Conservation (phyloP, 208 protist genomes). For the Leptomonas pyrrhocoris region DNA sequence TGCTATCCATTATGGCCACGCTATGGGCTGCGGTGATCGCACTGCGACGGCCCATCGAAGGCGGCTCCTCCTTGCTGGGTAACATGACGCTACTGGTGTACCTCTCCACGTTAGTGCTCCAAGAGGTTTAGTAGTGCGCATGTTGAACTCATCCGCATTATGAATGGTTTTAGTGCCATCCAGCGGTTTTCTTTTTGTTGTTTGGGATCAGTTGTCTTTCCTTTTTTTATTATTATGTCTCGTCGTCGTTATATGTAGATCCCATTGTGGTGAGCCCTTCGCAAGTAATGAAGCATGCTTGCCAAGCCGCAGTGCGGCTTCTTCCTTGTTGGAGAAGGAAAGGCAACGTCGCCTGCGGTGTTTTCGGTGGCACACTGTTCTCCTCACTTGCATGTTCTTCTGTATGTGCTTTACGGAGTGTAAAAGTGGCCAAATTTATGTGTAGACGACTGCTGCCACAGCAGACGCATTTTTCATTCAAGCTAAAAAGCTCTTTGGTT, state of each 20-base stretch:
- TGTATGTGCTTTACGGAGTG: background rate
- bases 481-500: too few relatives aligned
- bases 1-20: constrained; percentile 25
- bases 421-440: too few relatives aligned
- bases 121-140: constrained; percentile 14
- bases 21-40: constrained; percentile 53
- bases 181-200: too few relatives aligned
- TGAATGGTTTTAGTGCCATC: background rate
- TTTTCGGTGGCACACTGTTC: too few relatives aligned
- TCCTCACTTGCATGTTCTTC: background rate
- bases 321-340: too few relatives aligned
- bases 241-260: background rate
- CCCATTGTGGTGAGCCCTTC: background rate
- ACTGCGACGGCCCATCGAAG: constrained; percentile 66
- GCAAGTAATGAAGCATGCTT: too few relatives aligned
- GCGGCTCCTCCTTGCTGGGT: constrained; percentile 41
- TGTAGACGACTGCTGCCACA: too few relatives aligned
- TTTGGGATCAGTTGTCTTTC: background rate
- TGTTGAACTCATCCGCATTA: background rate
- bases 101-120: constrained; percentile 31
- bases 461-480: too few relatives aligned
- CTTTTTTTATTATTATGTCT: background rate
- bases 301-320: too few relatives aligned
- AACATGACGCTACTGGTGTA: constrained; percentile 46
- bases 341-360: too few relatives aligned